Evolutionary conservation across 192 early-diverging fungal genomes (phyloP), one percentile per base, ranked within the genome.

Genomic region (Chytriomyces sp.): DNA sequence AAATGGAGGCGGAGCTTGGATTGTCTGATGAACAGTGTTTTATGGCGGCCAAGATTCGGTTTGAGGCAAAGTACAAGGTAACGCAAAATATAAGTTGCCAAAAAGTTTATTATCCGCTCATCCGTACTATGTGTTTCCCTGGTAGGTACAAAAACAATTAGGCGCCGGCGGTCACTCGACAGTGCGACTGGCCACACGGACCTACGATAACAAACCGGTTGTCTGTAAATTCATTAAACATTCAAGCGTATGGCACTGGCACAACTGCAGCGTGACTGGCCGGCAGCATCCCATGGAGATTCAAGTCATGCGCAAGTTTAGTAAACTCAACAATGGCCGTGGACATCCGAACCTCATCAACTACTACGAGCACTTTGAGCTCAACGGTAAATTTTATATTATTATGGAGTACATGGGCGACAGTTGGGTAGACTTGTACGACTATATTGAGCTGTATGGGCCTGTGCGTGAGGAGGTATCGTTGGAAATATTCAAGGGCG

Each of bases 351-450:
- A 73, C 45, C 64, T 87, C 20, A 85, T 87, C 70, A 44, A 75
- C 7, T 86, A 81, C 61, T 61, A 76, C 24, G 88, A 87, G 59
- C 81, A 85, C 67, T 86, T 77, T 76, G 80, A 81, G 71, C 24
- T 83, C 43, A 72, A 76, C 53, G 72, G 65, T 20, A 44, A 75
- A 44, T 88, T 72, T 64, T 82, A 84, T 43, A 87, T 88, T 48
- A 80, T 87, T 7, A 89, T 87, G 86, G 88, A 89, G 69, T 89
- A 87, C 70, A 59, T 89, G 44, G 88, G 88, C 45, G 80, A 83
- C 49, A 84, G 84, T 11, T 89, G 88, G 88, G 65, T 87, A 1
- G 88, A 89, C 57, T 71, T 89, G 49, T 89, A 86, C 64, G 83
- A 87, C 46, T 87, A 82, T 61, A 82, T 89, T 69, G 86, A 89